Evolutionary conservation across 1,139 yeast genomes (phyloP).

Genomic region (Suhomyces kunorum): DNA sequence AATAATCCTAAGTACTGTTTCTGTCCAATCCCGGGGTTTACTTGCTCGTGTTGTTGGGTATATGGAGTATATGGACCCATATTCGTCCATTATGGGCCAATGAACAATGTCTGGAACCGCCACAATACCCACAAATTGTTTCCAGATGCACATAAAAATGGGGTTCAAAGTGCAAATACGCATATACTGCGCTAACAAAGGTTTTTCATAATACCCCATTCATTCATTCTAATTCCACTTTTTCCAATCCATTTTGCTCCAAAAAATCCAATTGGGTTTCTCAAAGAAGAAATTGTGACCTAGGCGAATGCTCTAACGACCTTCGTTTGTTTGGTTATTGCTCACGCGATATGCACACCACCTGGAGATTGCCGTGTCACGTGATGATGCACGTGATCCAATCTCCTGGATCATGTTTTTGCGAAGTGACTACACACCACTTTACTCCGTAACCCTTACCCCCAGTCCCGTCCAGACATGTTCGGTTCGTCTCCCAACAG

Average conservation of each 20-base stretch:
- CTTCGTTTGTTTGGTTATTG: background rate
- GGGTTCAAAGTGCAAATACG: background rate
- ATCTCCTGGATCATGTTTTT: conserved; percentile 4
- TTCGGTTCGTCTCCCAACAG: conserved; percentile 5
- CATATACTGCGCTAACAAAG: background rate
- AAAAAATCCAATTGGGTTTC: background rate
- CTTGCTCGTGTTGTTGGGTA: no score
- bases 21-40: no score
- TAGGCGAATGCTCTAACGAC: conserved; percentile 9
- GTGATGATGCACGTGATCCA: background rate
- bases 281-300: conserved; percentile 9
- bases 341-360: background rate
- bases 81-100: background rate
- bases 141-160: background rate
- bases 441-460: background rate
- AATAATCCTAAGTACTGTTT: no score
- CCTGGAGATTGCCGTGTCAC: background rate
- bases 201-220: background rate
- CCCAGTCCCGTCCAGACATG: background rate
- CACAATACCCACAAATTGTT: no score
- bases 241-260: background rate
- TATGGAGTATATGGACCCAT: no score
- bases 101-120: background rate
- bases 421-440: conserved; percentile 1
- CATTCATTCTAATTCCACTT: background rate